Evolutionary conservation across 192 early-diverging fungal species (phyloP), one percentile per base, ranked within the genome.

Genomic region (Linnemannia exigua): DNA sequence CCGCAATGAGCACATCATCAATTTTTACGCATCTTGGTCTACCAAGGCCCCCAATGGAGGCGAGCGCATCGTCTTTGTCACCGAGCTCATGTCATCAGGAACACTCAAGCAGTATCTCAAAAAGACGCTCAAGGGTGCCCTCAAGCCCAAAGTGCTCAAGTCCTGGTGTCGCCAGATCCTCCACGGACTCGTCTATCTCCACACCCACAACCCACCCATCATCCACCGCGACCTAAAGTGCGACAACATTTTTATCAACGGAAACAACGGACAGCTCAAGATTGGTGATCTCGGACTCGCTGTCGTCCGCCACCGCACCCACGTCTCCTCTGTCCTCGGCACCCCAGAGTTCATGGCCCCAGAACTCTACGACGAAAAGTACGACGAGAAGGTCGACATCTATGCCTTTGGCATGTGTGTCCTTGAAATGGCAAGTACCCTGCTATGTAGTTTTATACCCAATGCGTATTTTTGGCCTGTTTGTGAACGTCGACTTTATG

Each of bases 341-440:
- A 95, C 94, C 0, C 95, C 95, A 41, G 95, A 97, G 85, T 97
- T 97, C 84, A 97, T 97, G 96, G 96, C 96, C 0, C 96, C 96
- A 5, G 96, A 97, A 73, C 91, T 97, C 84, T 97, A 97, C 74
- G 96, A 97, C 75, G 96, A 97, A 79, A 90, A 93, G 31, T 97
- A 97, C 86, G 93, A 93, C 74, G 96, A 97, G 88, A 95, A 94
- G 78, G 96, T 97, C 41, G 96, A 97, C 67, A 95, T 97, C 70
- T 97, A 97, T 87, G 95, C 96, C 46, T 97, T 97, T 89, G 96
- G 96, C 68, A 94, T 97, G 94, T 94, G 95, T 89, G 81, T 92
- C 38, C 78, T 94, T 25, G 92, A 93, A 85, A 91, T 93, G 90
- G 90, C 48, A 79, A 79, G 83, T 84, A 35, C 5, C 25, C 31